These are phyloP conservation scores for Cucurbita maxima DNA, from an alignment of 306 rosid genomes.

Conservation along the genomic window DNA sequence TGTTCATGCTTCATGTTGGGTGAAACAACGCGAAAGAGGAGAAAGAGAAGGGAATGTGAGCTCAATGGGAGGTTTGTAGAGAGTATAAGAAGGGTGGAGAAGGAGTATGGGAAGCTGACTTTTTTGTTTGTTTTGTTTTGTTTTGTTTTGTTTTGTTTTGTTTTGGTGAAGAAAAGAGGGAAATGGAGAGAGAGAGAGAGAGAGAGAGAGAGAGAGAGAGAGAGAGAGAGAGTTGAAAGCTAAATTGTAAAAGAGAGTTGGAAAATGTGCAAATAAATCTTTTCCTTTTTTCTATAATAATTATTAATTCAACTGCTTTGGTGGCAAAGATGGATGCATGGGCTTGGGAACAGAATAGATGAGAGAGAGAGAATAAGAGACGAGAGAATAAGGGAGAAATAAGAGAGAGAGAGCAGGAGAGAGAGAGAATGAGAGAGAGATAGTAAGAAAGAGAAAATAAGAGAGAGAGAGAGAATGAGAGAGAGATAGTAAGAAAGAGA, in stretches of 20 bases:
- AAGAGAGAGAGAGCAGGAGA: too few species aligned
- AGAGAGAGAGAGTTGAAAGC: conserved; percentile 29
- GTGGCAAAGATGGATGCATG: conserved; percentile 38
- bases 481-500: too few species aligned
- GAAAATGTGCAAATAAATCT: conserved; percentile 30
- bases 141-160: background rate
- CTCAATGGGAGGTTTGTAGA: background rate
- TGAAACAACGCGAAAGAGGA: background rate
- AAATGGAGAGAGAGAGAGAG: too few species aligned
- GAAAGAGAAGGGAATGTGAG: background rate
- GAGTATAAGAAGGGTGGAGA: background rate
- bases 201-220: too few species aligned
- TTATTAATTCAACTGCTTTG: conserved; percentile 23
- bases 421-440: too few species aligned
- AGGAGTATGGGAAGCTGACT: background rate
- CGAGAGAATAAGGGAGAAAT: too few species aligned
- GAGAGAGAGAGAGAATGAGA: too few species aligned
- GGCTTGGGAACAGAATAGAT: conserved; percentile 66
- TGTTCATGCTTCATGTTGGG: conserved; percentile 29
- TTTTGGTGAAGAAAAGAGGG: background rate
- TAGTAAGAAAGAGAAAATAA: too few species aligned
- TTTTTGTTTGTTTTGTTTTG: background rate
- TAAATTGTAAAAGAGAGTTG: conserved; percentile 24
- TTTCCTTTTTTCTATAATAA: background rate
- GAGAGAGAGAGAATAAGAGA: background rate